These are phyloP conservation scores for Prasinococcaceae sp. DNA, from an alignment of 139 green algal species.

Conservation along the genomic window DNA sequence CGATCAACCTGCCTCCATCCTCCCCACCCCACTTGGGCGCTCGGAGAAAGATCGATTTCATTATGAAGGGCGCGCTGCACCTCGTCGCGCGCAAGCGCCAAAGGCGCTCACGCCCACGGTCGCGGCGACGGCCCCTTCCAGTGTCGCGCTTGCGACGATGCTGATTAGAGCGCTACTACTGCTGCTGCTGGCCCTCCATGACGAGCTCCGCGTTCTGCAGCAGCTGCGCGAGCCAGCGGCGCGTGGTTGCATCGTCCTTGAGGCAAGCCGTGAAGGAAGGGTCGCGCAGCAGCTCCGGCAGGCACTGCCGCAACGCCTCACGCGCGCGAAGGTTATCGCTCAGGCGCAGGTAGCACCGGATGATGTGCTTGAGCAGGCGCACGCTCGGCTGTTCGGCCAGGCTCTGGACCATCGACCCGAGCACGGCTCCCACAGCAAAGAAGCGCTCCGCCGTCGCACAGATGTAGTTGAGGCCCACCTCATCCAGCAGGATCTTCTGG, in stretches of 20 bases:
- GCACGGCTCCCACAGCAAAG: slow-evolving; percentile 85
- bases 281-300: slow-evolving; percentile 79
- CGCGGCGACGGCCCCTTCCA: no score
- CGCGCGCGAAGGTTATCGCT: slow-evolving; percentile 70
- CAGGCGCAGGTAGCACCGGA: slow-evolving; percentile 93
- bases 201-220: slow-evolving; percentile 86
- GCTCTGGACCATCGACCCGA: slow-evolving; percentile 72
- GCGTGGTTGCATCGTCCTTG: slow-evolving; percentile 81
- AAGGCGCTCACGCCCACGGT: no score
- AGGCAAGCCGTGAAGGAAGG: slow-evolving; percentile 78
- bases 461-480: slow-evolving; percentile 90
- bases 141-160: no score
- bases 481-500: slow-evolving; percentile 96
- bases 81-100: no score
- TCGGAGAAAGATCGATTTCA: no score
- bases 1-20: no score
- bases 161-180: no score
- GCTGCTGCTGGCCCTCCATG: no score
- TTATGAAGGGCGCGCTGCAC: no score
- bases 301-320: slow-evolving; percentile 81
- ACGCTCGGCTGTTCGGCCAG: slow-evolving; percentile 72
- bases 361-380: slow-evolving; percentile 97
- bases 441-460: slow-evolving; percentile 96
- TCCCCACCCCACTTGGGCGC: no score
- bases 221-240: slow-evolving; percentile 80